Evolutionary conservation across 495 filamentous ascomycete species (phyloP).

Genomic region (Hypoxylon crocopeplum): DNA sequence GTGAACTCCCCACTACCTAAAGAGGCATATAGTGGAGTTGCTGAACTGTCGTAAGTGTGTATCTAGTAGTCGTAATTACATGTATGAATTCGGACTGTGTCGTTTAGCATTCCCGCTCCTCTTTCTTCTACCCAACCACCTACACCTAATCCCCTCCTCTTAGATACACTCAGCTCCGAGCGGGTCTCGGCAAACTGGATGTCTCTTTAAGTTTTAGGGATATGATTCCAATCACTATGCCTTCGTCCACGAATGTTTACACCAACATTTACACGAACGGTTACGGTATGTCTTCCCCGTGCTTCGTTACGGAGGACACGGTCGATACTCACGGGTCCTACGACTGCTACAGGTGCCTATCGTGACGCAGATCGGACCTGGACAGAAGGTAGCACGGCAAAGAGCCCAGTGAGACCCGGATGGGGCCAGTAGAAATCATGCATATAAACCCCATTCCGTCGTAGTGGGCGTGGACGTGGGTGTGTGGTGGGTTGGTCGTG

Average conservation of each 20-base stretch:
- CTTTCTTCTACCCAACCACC: too few relatives aligned
- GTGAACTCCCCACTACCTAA: neutral
- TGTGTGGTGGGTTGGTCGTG: conserved; percentile 10
- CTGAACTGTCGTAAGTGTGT: conserved; percentile 25
- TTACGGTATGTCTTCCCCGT: too few relatives aligned
- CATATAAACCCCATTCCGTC: conserved; percentile 34
- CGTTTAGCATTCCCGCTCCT: too few relatives aligned
- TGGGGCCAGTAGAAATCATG: conserved; percentile 28
- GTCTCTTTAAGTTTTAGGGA: too few relatives aligned
- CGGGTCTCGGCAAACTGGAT: too few relatives aligned
- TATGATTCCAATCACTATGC: too few relatives aligned
- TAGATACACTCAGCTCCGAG: too few relatives aligned
- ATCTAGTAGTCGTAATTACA: too few relatives aligned
- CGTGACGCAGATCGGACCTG: conserved; percentile 33
- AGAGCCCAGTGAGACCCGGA: conserved; percentile 6
- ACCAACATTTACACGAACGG: too few relatives aligned
- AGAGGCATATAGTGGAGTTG: conserved; percentile 16
- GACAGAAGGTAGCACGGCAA: conserved; percentile 33
- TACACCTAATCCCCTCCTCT: too few relatives aligned
- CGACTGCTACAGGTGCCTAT: conserved; percentile 22
- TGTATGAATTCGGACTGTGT: too few relatives aligned
- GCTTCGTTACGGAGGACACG: neutral
- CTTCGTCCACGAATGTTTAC: too few relatives aligned
- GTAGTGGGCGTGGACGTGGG: conserved; percentile 17
- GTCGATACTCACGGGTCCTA: conserved; percentile 20